Evolutionary conservation across 495 filamentous ascomycete genomes (phyloP).

Genomic region (Penicillium fimorum): DNA sequence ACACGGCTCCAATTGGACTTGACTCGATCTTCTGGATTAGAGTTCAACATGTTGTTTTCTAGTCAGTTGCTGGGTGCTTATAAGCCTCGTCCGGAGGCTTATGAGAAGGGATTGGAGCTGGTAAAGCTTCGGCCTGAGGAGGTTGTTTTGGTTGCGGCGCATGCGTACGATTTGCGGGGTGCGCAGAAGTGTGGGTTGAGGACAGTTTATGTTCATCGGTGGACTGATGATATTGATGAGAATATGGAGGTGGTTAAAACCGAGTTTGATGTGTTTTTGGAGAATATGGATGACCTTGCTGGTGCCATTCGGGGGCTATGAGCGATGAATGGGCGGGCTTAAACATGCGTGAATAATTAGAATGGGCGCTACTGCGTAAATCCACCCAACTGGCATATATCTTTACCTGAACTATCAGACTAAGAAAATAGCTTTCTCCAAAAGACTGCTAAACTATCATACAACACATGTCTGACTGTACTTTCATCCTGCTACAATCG

Average conservation of each 20-base stretch:
- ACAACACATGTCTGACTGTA: too few species aligned
- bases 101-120: conserved; percentile 44
- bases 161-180: conserved; percentile 52
- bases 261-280: conserved; percentile 50
- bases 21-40: conserved; percentile 43
- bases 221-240: conserved; percentile 54
- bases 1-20: conserved; percentile 56
- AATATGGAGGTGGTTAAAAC: conserved; percentile 43
- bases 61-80: conserved; percentile 50
- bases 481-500: too few species aligned
- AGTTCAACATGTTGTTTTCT: conserved; percentile 53
- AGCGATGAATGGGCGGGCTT: background rate
- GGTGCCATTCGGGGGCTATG: conserved; percentile 15
- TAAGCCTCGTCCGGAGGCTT: conserved; percentile 46
- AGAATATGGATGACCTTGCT: conserved; percentile 37
- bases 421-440: too few species aligned
- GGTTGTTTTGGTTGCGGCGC: conserved; percentile 53
- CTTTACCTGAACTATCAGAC: too few species aligned
- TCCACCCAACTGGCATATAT: too few species aligned
- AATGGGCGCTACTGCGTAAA: too few species aligned
- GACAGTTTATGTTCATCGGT: conserved; percentile 52
- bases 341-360: background rate
- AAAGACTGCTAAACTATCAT: too few species aligned
- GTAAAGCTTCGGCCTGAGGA: conserved; percentile 45
- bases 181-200: conserved; percentile 47